Conservation (phyloP, 1,139 yeast genomes). For the Yamadazyma pseudoaaseri region DNA sequence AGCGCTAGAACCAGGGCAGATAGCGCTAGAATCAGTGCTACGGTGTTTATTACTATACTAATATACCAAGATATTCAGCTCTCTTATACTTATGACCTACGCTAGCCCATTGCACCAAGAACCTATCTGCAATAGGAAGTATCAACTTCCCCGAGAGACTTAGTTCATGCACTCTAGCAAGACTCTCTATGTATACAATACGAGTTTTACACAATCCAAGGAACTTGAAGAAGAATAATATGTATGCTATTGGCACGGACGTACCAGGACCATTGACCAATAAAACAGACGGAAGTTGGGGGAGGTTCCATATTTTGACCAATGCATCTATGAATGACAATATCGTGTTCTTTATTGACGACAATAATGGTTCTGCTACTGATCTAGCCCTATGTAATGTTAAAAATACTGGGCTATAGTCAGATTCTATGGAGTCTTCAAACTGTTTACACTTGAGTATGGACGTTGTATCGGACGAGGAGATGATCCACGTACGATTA, state of each 20-base stretch:
- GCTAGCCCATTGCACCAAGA: slow-evolving; percentile 89
- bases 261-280: slow-evolving; percentile 95
- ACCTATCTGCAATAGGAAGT: slow-evolving; percentile 69
- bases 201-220: slow-evolving; percentile 53
- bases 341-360: slow-evolving; percentile 54
- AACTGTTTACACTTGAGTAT: slow-evolving; percentile 45
- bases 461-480: slow-evolving; percentile 63
- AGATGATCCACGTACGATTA: slow-evolving; percentile 44
- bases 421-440: slow-evolving; percentile 25
- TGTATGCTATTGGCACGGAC: slow-evolving; percentile 71
- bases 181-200: slow-evolving; percentile 80
- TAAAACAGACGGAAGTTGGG: slow-evolving; percentile 48
- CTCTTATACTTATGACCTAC: slow-evolving; percentile 53
- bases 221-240: slow-evolving; percentile 53
- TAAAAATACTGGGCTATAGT: slow-evolving; percentile 25
- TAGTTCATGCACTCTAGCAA: slow-evolving; percentile 76
- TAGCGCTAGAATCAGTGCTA: too few species aligned
- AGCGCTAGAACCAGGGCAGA: too few species aligned
- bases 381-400: slow-evolving; percentile 71
- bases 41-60: slow-evolving; percentile 2
- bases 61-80: slow-evolving; percentile 74
- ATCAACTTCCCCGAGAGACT: slow-evolving; percentile 77
- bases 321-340: slow-evolving; percentile 35
- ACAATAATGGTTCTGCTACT: slow-evolving; percentile 61
- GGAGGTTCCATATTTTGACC: slow-evolving; percentile 16